A percentile compares a stretch with the other conserved stretches of the same genome.
These are phyloP conservation scores for Stellera chamaejasme DNA, from an alignment of 345 rosid genomes.

Conservation along the genomic window DNA sequence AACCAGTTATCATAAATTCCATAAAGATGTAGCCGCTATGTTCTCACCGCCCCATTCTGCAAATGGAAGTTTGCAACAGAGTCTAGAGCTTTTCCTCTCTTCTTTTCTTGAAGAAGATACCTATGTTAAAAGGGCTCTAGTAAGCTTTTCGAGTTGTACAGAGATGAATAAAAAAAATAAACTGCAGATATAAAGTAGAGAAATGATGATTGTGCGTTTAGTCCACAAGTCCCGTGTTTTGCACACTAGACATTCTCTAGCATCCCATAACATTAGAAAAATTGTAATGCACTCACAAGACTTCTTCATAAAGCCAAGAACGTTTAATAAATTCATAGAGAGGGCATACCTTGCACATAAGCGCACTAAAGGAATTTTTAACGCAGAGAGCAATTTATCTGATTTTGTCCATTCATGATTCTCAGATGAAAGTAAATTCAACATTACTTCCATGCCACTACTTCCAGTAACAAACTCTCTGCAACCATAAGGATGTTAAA, in stretches of 20 bases:
- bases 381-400: constrained; percentile 32
- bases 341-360: constrained; percentile 65
- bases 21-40: neutral
- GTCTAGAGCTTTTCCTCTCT: constrained; percentile 92
- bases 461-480: constrained; percentile 43
- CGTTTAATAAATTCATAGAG: neutral
- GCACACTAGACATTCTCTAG: neutral
- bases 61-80: constrained; percentile 95
- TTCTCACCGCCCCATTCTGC: constrained; percentile 92
- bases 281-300: too few species aligned
- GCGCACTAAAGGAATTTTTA: constrained; percentile 67
- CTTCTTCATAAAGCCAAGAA: neutral
- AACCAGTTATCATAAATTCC: neutral
- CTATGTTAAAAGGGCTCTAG: constrained; percentile 22
- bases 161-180: too few species aligned
- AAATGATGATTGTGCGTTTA: too few species aligned
- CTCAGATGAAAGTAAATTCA: constrained; percentile 38
- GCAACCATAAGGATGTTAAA: constrained; percentile 4
- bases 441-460: constrained; percentile 69
- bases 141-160: neutral
- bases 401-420: constrained; percentile 53
- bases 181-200: too few species aligned
- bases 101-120: constrained; percentile 88
- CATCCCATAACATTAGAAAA: too few species aligned
- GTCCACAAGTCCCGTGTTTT: neutral